Conservation (phyloP, 2,329 filamentous ascomycete genomes). For the Ceratocystis huliohia region DNA sequence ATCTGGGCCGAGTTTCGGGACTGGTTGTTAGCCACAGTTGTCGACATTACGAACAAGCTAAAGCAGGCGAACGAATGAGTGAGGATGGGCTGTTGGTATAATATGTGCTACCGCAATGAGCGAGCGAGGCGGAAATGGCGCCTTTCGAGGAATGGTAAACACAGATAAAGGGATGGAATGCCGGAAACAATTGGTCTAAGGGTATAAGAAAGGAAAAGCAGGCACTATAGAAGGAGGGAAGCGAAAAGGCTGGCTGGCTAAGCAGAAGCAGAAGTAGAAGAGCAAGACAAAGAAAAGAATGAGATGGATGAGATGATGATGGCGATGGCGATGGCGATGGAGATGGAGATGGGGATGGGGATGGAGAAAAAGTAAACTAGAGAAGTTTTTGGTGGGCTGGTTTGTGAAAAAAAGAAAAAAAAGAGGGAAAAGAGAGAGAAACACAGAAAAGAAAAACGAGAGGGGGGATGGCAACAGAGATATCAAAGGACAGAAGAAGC, state of each 20-base stretch:
- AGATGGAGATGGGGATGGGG: conserved; percentile 3
- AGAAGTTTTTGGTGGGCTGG: conserved; percentile 18
- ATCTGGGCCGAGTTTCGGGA: conserved; percentile 18
- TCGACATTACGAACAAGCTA: background rate
- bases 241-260: background rate
- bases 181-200: conserved; percentile 10
- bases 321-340: conserved; percentile 4
- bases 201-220: background rate
- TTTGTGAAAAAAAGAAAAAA: background rate
- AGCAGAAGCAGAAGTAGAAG: background rate
- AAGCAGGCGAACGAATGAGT: background rate
- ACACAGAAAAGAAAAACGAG: conserved; percentile 1
- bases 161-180: conserved; percentile 8
- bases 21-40: background rate
- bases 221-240: conserved; percentile 1
- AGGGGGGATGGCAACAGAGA: background rate
- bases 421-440: conserved; percentile 4
- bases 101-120: background rate
- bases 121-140: background rate
- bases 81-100: background rate
- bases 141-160: conserved; percentile 1
- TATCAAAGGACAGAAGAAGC: background rate
- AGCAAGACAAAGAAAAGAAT: conserved; percentile 11
- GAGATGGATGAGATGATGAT: conserved; percentile 9
- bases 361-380: conserved; percentile 18